phyloP scores from a whole-genome alignment of 441 rosid genomes.

The Pelargonium fulgidum region DNA sequence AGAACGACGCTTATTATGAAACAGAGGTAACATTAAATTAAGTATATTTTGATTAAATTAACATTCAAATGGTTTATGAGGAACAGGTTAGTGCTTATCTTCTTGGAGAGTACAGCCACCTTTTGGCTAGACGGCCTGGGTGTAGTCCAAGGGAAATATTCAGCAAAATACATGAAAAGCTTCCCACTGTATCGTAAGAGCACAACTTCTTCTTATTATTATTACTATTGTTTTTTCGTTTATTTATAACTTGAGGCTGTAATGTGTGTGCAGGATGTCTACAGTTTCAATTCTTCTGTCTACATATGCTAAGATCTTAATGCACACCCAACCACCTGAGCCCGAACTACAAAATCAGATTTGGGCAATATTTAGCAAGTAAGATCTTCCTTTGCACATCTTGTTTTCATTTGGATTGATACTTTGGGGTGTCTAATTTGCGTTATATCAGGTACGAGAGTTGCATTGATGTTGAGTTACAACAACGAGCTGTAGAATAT shows the following conservation, averaged over 20 bases:
- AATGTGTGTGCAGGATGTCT: conserved; percentile 50
- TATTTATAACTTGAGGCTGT: conserved; percentile 12
- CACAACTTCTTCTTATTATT: conserved; percentile 17
- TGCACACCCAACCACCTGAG: conserved; percentile 88
- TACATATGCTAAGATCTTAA: conserved; percentile 92
- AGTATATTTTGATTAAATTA: background rate
- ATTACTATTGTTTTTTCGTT: conserved; percentile 19
- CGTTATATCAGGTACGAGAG: conserved; percentile 72
- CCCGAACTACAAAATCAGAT: conserved; percentile 77
- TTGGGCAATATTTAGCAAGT: conserved; percentile 85
- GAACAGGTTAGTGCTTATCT: conserved; percentile 91
- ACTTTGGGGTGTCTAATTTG: conserved; percentile 5
- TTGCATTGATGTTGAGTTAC: conserved; percentile 97
- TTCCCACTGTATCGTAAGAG: conserved; percentile 93
- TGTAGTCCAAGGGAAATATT: conserved; percentile 94
- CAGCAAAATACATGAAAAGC: conserved; percentile 79
- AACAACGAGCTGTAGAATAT: conserved; percentile 95
- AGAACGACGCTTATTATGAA: too few species aligned
- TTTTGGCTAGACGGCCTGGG: conserved; percentile 87
- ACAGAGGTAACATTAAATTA: too few species aligned
- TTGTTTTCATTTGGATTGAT: background rate
- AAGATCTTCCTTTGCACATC: conserved; percentile 29
- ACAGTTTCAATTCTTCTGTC: conserved; percentile 90
- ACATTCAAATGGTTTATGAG: conserved; percentile 11
- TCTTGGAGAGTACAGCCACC: conserved; percentile 96